Evolutionary conservation across 2,329 filamentous ascomycete genomes (phyloP), one percentile per base, ranked within the genome.

Genomic region (Diplodia intermedia): DNA sequence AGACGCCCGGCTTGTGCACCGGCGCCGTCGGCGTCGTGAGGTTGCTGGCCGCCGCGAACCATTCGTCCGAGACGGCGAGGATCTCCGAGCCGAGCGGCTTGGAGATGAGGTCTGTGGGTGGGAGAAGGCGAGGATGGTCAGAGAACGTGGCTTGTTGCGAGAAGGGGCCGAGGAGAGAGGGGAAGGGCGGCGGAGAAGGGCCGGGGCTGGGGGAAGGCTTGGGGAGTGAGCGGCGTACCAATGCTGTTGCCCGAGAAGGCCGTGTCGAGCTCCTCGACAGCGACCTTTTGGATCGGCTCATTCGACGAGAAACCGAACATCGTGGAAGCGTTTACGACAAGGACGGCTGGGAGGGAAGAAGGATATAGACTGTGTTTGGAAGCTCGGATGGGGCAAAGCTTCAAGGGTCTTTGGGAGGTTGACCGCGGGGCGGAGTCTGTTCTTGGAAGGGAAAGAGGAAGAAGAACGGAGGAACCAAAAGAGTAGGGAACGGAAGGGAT

Each of bases 31-130:
- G 85, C 0, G 84, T 88, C 65, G 85, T 83, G 69, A 89, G 85
- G 78, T 89, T 89, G 11, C 80, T 79, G 65, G 86, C 87, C 2
- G 82, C 79, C 65, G 87, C 87, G 78, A 89, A 89, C 81, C 83
- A 89, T 79, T 89, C 86, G 77, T 89, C 85, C 70, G 84, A 86
- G 78, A 82, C 84, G 70, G 85, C 79, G 70, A 89, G 79, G 72
- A 89, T 78, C 69, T 79, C 78, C n/a, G 83, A 84, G 69, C 82
- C 82, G 29, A 85, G 81, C 14, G 81, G 79, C 26, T 80, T 82
- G 71, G 83, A 85, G 69, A 87, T 83, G 56, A 89, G 81, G 68
- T 85, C 83, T 85, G 69, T 12, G 18, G 60, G 12, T 43, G 5
- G 11, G 40, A 18, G 60, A 29, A n/a, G 55, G 5, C 33, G 38